A percentile compares a stretch with the other conserved stretches of the same genome.
phyloP scores from a whole-genome alignment of 805 yeast genomes.

The Starmerella davenportii region DNA sequence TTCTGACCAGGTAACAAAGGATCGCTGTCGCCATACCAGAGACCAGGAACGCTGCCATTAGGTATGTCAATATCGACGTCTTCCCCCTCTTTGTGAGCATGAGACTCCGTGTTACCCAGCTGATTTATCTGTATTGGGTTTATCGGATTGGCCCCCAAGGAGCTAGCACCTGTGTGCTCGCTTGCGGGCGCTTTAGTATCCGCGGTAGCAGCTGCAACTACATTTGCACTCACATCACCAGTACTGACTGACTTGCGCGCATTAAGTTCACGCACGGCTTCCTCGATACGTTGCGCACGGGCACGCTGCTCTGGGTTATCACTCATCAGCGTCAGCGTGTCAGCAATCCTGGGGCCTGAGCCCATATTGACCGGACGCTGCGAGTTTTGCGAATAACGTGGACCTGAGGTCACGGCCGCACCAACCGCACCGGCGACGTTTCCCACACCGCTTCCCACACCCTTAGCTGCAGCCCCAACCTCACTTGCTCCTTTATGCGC shows the following conservation, averaged over 20 bases:
- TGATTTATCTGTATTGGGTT: background rate
- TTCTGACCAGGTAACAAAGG: slow-evolving; percentile 15
- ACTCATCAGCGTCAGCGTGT: slow-evolving; percentile 10
- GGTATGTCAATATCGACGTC: slow-evolving; percentile 11
- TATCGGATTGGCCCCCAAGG: background rate
- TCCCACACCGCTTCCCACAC: no score
- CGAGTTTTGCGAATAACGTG: background rate
- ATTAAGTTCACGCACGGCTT: background rate
- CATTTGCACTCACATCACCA: background rate
- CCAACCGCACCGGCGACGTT: background rate
- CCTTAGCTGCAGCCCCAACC: no score
- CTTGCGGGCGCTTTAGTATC: background rate
- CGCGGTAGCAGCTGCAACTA: background rate
- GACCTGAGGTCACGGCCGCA: background rate
- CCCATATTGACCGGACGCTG: background rate
- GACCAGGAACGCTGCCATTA: slow-evolving; percentile 16
- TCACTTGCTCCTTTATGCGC: no score
- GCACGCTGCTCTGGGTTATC: slow-evolving; percentile 9
- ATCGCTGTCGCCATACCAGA: slow-evolving; percentile 14
- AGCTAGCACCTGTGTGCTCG: background rate
- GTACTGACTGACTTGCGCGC: background rate
- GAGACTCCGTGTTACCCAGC: background rate
- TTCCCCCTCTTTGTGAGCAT: background rate
- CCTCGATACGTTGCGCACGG: slow-evolving; percentile 10
- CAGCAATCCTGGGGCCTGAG: slow-evolving; percentile 8